Base-by-base conservation (phyloP, 2,329 filamentous ascomycete genomes). In the Kalaharituber pfeilii region DNA sequence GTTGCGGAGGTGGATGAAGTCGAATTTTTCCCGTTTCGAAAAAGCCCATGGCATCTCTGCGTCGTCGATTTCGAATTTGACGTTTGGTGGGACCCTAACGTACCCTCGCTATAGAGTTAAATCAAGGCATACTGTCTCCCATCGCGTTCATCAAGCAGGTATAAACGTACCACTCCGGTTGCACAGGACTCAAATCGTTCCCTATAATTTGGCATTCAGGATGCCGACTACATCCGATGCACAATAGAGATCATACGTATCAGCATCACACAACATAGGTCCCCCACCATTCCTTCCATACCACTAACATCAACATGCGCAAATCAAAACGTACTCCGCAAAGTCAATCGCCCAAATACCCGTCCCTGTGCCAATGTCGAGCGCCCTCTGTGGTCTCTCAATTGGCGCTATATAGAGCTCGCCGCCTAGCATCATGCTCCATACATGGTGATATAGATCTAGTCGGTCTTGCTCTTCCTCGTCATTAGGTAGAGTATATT, bases 281-380 rank as follows among this genome's bases (percentile, higher is more conserved):
- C 8, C 29, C 29, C 29, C 8, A n/a, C 8, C 29, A 33, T n/a
- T 33, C n/a, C n/a, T 33, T 33, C 8, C 8, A n/a, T n/a, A 8
- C 29, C n/a, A 33, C 29, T 8, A 8, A 33, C n/a, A 8, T 33
- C 29, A n/a, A 33, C 8, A 33, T 33, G 29, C 8, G 29, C 8
- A 33, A n/a, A n/a, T n/a, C n/a, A n/a, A 33, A n/a, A 53, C 52
- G 28, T 50, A 53, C 52, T 51, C 49, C 8, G 26, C 54, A n/a
- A 53, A 63, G 62, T 39, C 53, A 29, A 77, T 72, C 2, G 76
- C 76, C 77, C 77, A 80, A 42, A 77, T 69, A 1, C 73, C 73
- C 1, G 71, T 74, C 5, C 72, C 73, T 0, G 72, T 75, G 5
- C 73, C 73, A n/a, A 75, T 63, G 59, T 76, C 74, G 3, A 76